Evolutionary conservation across 2,329 filamentous ascomycete species (phyloP), one percentile per base, ranked within the genome.

Genomic region (Gliomastix tumulicola): DNA sequence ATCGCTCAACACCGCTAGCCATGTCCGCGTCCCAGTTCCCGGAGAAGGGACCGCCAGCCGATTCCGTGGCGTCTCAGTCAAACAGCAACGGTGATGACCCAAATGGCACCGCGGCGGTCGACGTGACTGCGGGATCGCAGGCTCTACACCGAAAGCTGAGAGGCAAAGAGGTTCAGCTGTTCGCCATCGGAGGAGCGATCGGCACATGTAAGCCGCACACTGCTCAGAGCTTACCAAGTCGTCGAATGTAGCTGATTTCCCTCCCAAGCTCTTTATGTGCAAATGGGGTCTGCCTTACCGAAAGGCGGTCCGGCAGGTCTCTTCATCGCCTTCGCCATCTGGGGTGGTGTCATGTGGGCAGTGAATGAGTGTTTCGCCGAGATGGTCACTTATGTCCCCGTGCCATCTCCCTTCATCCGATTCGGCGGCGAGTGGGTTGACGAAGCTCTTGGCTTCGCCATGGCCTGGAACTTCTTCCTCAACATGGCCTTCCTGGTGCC

Each of bases 101-200:
- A n/a, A n/a, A n/a, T n/a, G n/a, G n/a, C n/a, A n/a, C n/a, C n/a
- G n/a, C n/a, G n/a, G n/a, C n/a, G n/a, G n/a, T n/a, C n/a, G n/a
- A n/a, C n/a, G n/a, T n/a, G n/a, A n/a, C n/a, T n/a, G n/a, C n/a
- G n/a, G n/a, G n/a, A n/a, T n/a, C n/a, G n/a, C n/a, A 28, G 25
- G 25, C 13, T 28, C 36, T 37, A 16, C 38, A 30, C 16, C 35
- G 39, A n/a, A 28, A 30, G 13, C 21, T 41, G 16, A 17, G 28
- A n/a, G 30, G 30, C 20, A 30, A 22, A 10, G 23, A 72, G 42
- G 63, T 74, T 39, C 69, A 73, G 46, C 56, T 74, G 35, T 69
- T 74, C 41, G 70, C 68, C 39, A 65, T 74, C 42, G 70, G 69
- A 7, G 70, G 70, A 7, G 68, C 69, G 23, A 72, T 74, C 43